Evolutionary conservation across 2,329 filamentous ascomycete species (phyloP), one percentile per base, ranked within the genome.

Genomic region (Pseudonectria foliicola): DNA sequence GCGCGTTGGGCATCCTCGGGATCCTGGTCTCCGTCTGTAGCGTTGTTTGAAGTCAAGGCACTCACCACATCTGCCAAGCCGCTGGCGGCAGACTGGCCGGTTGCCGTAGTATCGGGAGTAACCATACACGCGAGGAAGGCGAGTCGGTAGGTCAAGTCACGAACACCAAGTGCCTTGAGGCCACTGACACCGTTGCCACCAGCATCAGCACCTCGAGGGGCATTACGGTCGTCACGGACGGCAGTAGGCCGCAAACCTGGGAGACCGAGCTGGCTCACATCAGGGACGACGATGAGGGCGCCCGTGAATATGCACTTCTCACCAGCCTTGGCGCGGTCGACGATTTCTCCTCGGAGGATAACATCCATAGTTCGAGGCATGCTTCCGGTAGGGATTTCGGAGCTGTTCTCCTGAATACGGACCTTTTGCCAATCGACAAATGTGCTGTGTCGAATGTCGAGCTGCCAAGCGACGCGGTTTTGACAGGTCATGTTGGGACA

Each of bases 341-440:
- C 92, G 67, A 98, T 95, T 60, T 98, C 92, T 54, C 92, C 92
- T 41, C 92, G 82, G 24, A 98, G 64, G 48, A 98, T 95, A 27
- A 98, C 84, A 54, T 98, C 92, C 77, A 98, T 92, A 3, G 92
- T 98, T 40, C 92, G 77, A 15, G 92, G 92, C 92, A 98, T 98
- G 64, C 89, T 95, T 35, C 92, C 92, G 0, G 92, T 98, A 0
- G 92, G 92, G 25, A 98, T 98, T 59, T 98, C 92, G 4, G 90
- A 90, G 48, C 88, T 95, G 66, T 96, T 98, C 62, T 98, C 92
- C 63, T 98, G 92, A 42, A 96, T 87, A 44, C 93, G 85, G 15
- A 96, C 88, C 60, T 96, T 96, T 59, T 98, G 92, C 92, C 92
- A 98, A 64, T 98, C 92, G 42, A 98, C 85, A 57, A 98, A 98